Evolutionary conservation across 306 rosid genomes (phyloP), one percentile per base, ranked within the genome.

Genomic region (Trifolium subterraneum): DNA sequence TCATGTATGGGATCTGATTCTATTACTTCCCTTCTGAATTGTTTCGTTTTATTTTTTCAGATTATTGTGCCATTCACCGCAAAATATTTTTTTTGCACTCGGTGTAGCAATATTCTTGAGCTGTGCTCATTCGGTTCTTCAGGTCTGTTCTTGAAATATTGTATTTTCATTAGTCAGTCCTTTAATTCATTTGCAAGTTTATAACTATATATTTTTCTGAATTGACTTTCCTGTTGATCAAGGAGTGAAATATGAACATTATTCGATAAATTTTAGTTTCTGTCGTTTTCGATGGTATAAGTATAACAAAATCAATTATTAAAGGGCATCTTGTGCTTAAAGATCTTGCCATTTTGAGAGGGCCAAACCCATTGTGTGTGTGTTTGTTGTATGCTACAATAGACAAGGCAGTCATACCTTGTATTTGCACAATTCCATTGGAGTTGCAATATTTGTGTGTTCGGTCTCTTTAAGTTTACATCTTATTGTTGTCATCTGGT

Each of bases 71-170:
- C 99, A 70, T 94, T 94, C 90, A 94, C 99, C 47, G 99, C 99
- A 47, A 98, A 94, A 80, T 94, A 94, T n/a, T 23, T 96, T 94
- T 45, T 94, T 94, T 87, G 99, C 98, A 13, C 77, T 94, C 70
- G 99, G 99, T 2, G 89, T 94, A 5, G 99, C 99, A 41, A 89
- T 98, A 87, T 94, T 94, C 88, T 88, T 94, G 77, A 94, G 97
- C 92, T 94, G 99, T 85, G 99, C 99, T 52, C 99, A 94, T 81
- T 94, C 97, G 99, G 99, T 94, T 86, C 99, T 94, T 78, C 15
- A 41, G 96, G 98, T 83, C 16, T 71, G 78, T 65, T 18, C 27
- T 14, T 14, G 35, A 81, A 35, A 27, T 55, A 6, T 74, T 44
- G 2, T 50, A 12, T 15, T 6, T 62, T 44, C 47, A 52, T 64